A percentile compares a stretch with the other conserved stretches of the same genome.
Evolutionary conservation across 139 green algal species (phyloP).

Genomic region (Tetradesmus obliquus): DNA sequence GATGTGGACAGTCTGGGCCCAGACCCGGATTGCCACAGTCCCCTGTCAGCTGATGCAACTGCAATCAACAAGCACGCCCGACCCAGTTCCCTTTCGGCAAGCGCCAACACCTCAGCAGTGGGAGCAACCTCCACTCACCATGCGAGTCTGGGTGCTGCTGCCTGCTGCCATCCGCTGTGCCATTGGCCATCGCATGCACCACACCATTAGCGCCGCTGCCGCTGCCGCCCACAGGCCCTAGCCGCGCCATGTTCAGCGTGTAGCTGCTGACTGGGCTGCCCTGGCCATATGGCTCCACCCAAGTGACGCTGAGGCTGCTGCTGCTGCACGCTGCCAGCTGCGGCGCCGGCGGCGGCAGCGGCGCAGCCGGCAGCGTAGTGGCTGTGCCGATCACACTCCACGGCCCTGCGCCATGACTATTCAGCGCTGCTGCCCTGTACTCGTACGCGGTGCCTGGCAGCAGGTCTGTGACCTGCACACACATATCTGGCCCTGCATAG

Average conservation of each 20-base stretch:
- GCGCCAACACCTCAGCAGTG: too few relatives aligned
- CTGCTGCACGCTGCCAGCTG: constrained; percentile 3
- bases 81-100: too few relatives aligned
- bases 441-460: constrained; percentile 62
- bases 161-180: background rate
- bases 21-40: too few relatives aligned
- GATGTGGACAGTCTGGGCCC: too few relatives aligned
- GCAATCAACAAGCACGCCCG: too few relatives aligned
- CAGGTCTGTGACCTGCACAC: constrained; percentile 52
- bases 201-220: constrained; percentile 15
- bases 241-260: constrained; percentile 54
- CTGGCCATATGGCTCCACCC: constrained; percentile 53
- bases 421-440: constrained; percentile 67
- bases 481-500: constrained; percentile 42
- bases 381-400: constrained; percentile 54
- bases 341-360: constrained; percentile 42
- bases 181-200: background rate
- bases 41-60: too few relatives aligned
- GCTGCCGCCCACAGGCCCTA: constrained; percentile 26
- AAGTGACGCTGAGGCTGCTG: constrained; percentile 51
- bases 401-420: constrained; percentile 56
- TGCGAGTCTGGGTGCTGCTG: background rate
- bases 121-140: background rate
- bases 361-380: constrained; percentile 35
- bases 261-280: constrained; percentile 61